These are phyloP conservation scores for Lipomyces sp. DNA, from an alignment of 805 yeast genomes.

Conservation along the genomic window DNA sequence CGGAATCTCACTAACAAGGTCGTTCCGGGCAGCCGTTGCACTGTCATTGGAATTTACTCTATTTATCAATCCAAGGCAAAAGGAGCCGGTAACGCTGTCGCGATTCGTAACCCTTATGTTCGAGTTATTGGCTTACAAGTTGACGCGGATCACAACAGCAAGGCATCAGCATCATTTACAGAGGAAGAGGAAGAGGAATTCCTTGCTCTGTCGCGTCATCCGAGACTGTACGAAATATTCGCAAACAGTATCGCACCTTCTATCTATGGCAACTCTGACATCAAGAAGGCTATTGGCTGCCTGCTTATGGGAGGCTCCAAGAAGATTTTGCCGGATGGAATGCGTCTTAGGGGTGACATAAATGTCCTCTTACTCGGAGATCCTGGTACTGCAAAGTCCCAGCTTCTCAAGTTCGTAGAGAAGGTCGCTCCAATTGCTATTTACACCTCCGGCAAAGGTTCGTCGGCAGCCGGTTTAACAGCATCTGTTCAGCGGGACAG, in stretches of 20 bases:
- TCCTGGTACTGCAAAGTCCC: slow-evolving; percentile 99
- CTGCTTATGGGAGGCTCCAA: slow-evolving; percentile 92
- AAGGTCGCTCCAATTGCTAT: slow-evolving; percentile 93
- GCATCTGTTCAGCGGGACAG: slow-evolving; percentile 96
- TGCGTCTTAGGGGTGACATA: slow-evolving; percentile 96
- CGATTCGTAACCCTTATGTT: slow-evolving; percentile 90
- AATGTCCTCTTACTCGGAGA: slow-evolving; percentile 93
- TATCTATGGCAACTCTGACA: slow-evolving; percentile 90
- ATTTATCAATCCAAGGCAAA: slow-evolving; percentile 75
- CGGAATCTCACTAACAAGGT: slow-evolving; percentile 87
- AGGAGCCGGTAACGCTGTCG: slow-evolving; percentile 65
- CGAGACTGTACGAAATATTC: slow-evolving; percentile 83
- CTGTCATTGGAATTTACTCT: slow-evolving; percentile 89
- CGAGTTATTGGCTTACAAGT: slow-evolving; percentile 85
- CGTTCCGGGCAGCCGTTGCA: slow-evolving; percentile 94
- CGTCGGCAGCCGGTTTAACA: slow-evolving; percentile 99
- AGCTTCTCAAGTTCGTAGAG: slow-evolving; percentile 90
- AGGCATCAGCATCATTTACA: slow-evolving; percentile 67
- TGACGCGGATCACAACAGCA: slow-evolving; percentile 72
- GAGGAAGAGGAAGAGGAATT: slow-evolving; percentile 96
- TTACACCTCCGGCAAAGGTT: slow-evolving; percentile 98
- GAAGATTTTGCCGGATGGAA: slow-evolving; percentile 90
- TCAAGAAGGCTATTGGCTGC: slow-evolving; percentile 92
- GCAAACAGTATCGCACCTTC: slow-evolving; percentile 93
- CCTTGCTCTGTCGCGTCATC: slow-evolving; percentile 75